phyloP scores from a whole-genome alignment of 768 basidiomycete genomes.

The Termitomyces sp. region DNA sequence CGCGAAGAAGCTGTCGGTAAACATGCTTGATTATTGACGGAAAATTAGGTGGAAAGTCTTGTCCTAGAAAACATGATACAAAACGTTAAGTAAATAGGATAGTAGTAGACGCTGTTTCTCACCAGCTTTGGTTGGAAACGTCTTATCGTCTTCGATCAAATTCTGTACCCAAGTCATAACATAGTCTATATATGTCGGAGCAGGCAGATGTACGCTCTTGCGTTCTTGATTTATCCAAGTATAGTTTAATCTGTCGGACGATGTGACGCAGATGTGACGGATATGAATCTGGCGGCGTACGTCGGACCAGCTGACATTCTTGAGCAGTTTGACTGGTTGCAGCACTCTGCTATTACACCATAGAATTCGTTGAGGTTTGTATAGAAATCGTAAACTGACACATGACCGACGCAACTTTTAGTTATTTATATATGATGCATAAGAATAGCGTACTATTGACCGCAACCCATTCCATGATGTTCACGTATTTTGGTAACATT shows the following conservation, averaged over 20 bases:
- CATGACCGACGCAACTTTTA: not conserved
- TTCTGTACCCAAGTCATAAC: constrained; percentile 99
- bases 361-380: constrained; percentile 97
- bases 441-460: constrained; percentile 53
- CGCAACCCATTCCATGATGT: constrained; percentile 95
- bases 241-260: constrained; percentile 70
- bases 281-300: constrained; percentile 42
- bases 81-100: not conserved
- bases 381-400: constrained; percentile 97
- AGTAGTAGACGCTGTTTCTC: constrained; percentile 25
- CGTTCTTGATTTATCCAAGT: constrained; percentile 98
- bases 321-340: constrained; percentile 83
- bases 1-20: constrained; percentile 93
- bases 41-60: constrained; percentile 85
- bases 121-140: constrained; percentile 96
- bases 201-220: constrained; percentile 86
- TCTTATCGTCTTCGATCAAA: constrained; percentile 85
- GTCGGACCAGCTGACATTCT: constrained; percentile 89
- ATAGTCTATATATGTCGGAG: constrained; percentile 97
- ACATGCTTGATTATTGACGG: constrained; percentile 91
- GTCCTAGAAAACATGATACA: constrained; percentile 45
- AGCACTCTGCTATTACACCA: constrained; percentile 90
- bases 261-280: constrained; percentile 3
- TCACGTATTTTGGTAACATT: constrained; percentile 92
- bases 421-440: not conserved